Conservation (phyloP, 257 asterid species). For the Orobanche coerulescens region DNA sequence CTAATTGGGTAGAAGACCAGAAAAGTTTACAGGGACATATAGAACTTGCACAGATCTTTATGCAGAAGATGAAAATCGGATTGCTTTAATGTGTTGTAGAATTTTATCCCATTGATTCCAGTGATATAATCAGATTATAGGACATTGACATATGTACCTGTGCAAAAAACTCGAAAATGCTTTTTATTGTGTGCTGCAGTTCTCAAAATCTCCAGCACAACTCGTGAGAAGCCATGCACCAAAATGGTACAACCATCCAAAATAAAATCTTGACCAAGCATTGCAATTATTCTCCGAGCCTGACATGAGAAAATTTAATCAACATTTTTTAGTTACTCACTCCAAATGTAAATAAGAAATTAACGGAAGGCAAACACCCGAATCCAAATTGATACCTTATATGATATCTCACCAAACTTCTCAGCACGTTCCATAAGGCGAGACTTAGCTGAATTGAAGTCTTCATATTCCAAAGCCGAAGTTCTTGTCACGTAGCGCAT, state of each 20-base stretch:
- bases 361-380: too few species aligned
- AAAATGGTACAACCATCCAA: conserved; percentile 88
- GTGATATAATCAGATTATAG: too few species aligned
- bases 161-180: conserved; percentile 72
- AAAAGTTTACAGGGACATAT: too few species aligned
- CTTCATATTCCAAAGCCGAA: conserved; percentile 79
- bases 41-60: too few species aligned
- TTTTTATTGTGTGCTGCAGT: conserved; percentile 70
- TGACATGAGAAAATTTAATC: too few species aligned
- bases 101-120: too few species aligned
- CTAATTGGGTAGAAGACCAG: too few species aligned
- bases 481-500: conserved; percentile 93
- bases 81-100: too few species aligned
- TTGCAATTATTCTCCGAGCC: conserved; percentile 79
- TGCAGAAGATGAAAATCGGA: too few species aligned
- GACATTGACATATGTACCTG: conserved; percentile 48
- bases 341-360: too few species aligned
- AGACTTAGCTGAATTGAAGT: conserved; percentile 75
- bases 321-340: too few species aligned
- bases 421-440: conserved; percentile 91
- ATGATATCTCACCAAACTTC: conserved; percentile 90
- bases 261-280: conserved; percentile 87
- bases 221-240: conserved; percentile 94
- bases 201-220: conserved; percentile 70
- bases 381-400: conserved; percentile 45